Evolutionary conservation across 1,139 yeast species (phyloP), one percentile per base, ranked within the genome.

Genomic region (Chernovozyma sophiae-reginae): DNA sequence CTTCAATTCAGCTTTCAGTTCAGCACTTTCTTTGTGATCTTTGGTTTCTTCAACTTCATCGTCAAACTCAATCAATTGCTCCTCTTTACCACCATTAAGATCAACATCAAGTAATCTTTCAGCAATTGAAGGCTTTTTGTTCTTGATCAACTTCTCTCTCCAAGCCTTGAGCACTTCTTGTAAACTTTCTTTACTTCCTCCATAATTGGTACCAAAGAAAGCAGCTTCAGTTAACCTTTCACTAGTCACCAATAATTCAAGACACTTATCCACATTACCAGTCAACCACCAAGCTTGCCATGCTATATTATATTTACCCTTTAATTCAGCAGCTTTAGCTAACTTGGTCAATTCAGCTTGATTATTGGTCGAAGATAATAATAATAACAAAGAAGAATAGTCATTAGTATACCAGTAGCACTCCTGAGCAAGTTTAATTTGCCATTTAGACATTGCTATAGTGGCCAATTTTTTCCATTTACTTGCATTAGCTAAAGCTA

Each of bases 401-500:
- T 92, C 99, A 41, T 78, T 72, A 18, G 97, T 95, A 42, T 79
- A 72, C 60, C 81, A 75, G 61, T 81, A 94, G 40, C 95, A 77
- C 49, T 82, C 80, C 49, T 81, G 81, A 3, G 98, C 97, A 45
- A 87, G 70, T 49, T 77, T 77, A 44, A 87, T 74, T 51, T 90
- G 80, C 87, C 95, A 92, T 43, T 75, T 74, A 13, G 72, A 59
- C 48, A 94, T 71, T 4, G 96, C 86, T 43, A 81, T 73, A 65
- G 92, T 98, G 45, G 97, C 99, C 40, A 92, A 75, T 43, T 81
- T 75, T 62, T 86, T 86, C 97, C 97, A 92, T 62, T 87, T 90
- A 13, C 59, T 55, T 4, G 62, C 46, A 46, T 68, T 67, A 24
- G 62, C 60, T 36, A 61, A 53, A 13, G 62, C 53, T 17, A 59